Evolutionary conservation across 1,139 yeast genomes (phyloP).

Genomic region (Hemisphaericaspora xylanilytica): DNA sequence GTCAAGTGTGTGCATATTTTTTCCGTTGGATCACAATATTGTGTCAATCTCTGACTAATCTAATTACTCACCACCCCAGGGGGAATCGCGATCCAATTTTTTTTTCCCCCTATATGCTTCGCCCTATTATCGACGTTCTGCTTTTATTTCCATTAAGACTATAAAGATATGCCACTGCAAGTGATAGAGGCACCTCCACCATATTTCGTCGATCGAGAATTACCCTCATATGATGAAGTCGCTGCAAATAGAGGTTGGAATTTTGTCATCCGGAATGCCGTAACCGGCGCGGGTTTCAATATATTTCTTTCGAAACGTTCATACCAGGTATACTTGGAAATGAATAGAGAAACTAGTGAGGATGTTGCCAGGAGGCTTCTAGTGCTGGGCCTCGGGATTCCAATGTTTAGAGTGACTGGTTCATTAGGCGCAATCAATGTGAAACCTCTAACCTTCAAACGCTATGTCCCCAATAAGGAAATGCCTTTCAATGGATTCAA

Average conservation of each 20-base stretch:
- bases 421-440: slow-evolving; percentile 6
- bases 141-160: background rate
- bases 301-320: slow-evolving; percentile 4
- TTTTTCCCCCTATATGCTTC: no score
- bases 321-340: slow-evolving; percentile 2
- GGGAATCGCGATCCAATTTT: no score
- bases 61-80: no score
- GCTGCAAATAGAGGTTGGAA: slow-evolving; percentile 5
- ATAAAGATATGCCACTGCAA: background rate
- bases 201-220: slow-evolving; percentile 2
- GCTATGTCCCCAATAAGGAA: slow-evolving; percentile 9
- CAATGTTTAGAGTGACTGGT: slow-evolving; percentile 12
- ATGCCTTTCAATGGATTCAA: slow-evolving; percentile 12
- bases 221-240: slow-evolving; percentile 2
- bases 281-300: slow-evolving; percentile 4
- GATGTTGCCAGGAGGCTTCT: slow-evolving; percentile 3
- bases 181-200: background rate
- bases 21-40: no score
- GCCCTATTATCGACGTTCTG: no score
- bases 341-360: background rate
- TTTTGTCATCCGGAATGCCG: slow-evolving; percentile 5
- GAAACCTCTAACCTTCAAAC: slow-evolving; percentile 11
- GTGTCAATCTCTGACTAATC: no score
- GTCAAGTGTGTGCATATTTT: no score
- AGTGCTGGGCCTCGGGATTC: slow-evolving; percentile 12